Evolutionary conservation across 75 land plant genomes (phyloP).

Genomic region (Sequoia sempervirens): DNA sequence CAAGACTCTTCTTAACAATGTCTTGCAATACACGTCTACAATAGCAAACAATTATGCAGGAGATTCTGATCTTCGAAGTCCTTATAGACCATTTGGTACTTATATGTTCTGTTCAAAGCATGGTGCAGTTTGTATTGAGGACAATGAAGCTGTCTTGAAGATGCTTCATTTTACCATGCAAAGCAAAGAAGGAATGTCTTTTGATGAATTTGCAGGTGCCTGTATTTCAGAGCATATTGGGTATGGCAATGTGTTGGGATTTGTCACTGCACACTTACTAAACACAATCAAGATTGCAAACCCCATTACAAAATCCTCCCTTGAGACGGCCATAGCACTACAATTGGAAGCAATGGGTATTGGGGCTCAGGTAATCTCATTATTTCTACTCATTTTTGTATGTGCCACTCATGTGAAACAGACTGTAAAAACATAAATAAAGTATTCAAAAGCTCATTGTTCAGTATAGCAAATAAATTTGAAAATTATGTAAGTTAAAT

Average conservation of each 20-base stretch:
- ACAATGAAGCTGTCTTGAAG: slow-evolving; percentile 50
- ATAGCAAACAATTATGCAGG: neutral
- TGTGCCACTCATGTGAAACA: neutral
- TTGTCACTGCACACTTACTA: neutral
- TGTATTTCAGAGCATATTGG: neutral
- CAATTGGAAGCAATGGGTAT: neutral
- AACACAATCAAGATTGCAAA: neutral
- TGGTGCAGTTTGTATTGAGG: slow-evolving; percentile 24
- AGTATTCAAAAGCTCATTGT: neutral
- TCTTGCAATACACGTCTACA: neutral
- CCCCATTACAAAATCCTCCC: neutral
- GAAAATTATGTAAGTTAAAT: neutral
- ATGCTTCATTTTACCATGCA: slow-evolving; percentile 15
- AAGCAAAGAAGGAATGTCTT: no score
- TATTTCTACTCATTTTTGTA: neutral
- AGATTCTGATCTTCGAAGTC: slow-evolving; percentile 12
- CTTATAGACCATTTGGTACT: slow-evolving; percentile 58
- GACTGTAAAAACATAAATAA: neutral
- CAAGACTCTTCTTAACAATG: neutral
- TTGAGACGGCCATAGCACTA: neutral
- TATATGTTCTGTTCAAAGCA: slow-evolving; percentile 30
- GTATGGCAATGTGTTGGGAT: neutral
- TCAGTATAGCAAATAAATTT: neutral
- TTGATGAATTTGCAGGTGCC: neutral
- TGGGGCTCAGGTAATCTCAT: neutral